A percentile compares a stretch with the other conserved stretches of the same genome.
Evolutionary conservation across 306 rosid genomes (phyloP).

Genomic region (Acacia acuminata): DNA sequence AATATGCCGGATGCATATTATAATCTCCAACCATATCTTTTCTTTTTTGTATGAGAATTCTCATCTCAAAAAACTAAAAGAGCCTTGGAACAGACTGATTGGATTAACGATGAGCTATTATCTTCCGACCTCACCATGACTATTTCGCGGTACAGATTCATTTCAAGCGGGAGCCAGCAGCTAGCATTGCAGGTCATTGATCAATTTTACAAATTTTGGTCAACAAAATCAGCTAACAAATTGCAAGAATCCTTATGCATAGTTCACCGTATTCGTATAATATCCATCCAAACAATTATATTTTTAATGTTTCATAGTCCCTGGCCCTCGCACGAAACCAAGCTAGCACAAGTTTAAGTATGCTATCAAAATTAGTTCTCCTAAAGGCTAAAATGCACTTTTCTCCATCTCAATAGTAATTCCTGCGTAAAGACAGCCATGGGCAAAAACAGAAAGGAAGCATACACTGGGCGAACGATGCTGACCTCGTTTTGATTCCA

Average conservation of each 20-base stretch:
- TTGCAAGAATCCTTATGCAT: background rate
- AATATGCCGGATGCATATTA: background rate
- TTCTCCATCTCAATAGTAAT: background rate
- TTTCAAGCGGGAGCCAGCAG: background rate
- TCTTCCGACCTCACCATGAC: background rate
- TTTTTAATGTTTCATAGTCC: background rate
- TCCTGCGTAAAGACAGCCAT: background rate
- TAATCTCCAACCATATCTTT: background rate
- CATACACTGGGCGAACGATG: background rate
- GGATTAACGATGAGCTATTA: background rate
- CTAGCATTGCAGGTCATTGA: background rate
- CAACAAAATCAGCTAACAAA: background rate
- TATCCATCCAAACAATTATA: background rate
- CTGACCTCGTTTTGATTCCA: slow-evolving; percentile 72
- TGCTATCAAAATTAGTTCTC: background rate
- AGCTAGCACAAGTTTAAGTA: background rate
- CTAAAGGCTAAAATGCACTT: background rate
- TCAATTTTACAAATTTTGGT: background rate
- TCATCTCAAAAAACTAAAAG: background rate
- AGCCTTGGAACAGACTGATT: too few species aligned
- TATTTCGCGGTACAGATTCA: background rate
- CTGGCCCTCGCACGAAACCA: background rate
- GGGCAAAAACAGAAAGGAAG: background rate
- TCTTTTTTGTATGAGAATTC: background rate
- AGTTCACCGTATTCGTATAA: background rate